phyloP scores from a whole-genome alignment of 176 grass and related monocot species.

The Oropetium thomaeum region DNA sequence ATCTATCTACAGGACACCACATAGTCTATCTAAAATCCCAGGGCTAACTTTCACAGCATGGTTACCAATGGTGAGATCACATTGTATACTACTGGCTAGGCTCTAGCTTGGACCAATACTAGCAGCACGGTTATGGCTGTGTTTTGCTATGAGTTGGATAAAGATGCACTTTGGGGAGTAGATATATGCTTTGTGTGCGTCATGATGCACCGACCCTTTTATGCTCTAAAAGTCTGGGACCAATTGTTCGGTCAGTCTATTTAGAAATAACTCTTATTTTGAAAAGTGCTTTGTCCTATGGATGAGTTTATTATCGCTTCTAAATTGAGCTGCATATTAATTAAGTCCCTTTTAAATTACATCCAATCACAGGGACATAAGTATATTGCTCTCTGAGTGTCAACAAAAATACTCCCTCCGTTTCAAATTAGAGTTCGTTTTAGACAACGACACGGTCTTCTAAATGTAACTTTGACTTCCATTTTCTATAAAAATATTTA shows the following conservation, averaged over 20 bases:
- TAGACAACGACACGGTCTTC: too few species aligned
- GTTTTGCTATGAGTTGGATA: constrained; percentile 28
- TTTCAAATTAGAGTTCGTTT: too few species aligned
- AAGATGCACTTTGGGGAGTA: not conserved
- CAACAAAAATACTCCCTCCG: too few species aligned
- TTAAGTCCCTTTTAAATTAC: too few species aligned
- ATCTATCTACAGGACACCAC: constrained; percentile 8
- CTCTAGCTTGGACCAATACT: not conserved
- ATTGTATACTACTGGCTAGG: not conserved
- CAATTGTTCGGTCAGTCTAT: constrained; percentile 31
- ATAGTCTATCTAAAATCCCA: constrained; percentile 27
- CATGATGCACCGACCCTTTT: constrained; percentile 11
- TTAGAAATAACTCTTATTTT: not conserved
- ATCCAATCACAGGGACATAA: too few species aligned
- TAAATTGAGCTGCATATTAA: not conserved
- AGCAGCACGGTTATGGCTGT: not conserved
- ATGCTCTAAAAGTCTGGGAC: not conserved
- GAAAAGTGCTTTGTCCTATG: not conserved
- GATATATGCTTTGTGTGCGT: not conserved
- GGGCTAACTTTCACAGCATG: not conserved
- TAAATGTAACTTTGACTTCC: too few species aligned
- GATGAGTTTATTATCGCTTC: not conserved
- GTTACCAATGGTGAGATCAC: not conserved
- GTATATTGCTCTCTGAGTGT: not conserved
- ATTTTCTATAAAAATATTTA: too few species aligned